Evolutionary conservation across 495 filamentous ascomycete genomes (phyloP), one percentile per base, ranked within the genome.

Genomic region (Trichoderma orchidacearum): DNA sequence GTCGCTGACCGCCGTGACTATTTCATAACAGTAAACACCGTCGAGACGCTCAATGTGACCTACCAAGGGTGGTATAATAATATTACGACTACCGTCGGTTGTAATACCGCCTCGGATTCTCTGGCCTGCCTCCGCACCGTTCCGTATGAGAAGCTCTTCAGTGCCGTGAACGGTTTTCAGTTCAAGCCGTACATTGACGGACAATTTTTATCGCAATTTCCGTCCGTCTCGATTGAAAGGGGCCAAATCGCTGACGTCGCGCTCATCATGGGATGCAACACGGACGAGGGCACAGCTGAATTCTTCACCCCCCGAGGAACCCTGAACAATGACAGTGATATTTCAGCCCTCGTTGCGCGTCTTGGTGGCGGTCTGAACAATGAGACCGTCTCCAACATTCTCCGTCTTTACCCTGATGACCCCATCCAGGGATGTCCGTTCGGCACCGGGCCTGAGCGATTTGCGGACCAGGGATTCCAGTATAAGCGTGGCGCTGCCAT

Each of bases 341-440:
- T 48, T 27, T 25, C 41, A 11, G 23, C 41, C 15, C 41, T 48
- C 0, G 41, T 48, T 3, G 53, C 53, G 5, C 31, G 17, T 15
- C 53, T 60, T 31, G 30, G 56, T 13, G 27, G 48, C 52, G 51
- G 62, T 53, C 45, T 60, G 30, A 56, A 32, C 41, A 21, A 41
- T 31, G 18, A 25, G 3, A 29, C 13, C 27, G 56, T 61, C 17
- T 45, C 63, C 25, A 58, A 63, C 12, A 66, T 75, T 34, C 63
- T 77, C 6, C 45, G 65, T 15, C 62, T 71, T 5, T 73, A 76
- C 53, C 73, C 72, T n/a, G 70, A 75, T 56, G 62, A 74, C 60
- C 72, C 74, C n/a, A 60, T 64, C 0, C 62, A 67, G 15, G 70
- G 70, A 3, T 64, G 62, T 25, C 62, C 77, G 1, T 70, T 61